Percentiles rank a stretch among this genome's conserved stretches.
phyloP scores from a whole-genome alignment of 441 rosid genomes.

The Rhodomyrtus psidioides region DNA sequence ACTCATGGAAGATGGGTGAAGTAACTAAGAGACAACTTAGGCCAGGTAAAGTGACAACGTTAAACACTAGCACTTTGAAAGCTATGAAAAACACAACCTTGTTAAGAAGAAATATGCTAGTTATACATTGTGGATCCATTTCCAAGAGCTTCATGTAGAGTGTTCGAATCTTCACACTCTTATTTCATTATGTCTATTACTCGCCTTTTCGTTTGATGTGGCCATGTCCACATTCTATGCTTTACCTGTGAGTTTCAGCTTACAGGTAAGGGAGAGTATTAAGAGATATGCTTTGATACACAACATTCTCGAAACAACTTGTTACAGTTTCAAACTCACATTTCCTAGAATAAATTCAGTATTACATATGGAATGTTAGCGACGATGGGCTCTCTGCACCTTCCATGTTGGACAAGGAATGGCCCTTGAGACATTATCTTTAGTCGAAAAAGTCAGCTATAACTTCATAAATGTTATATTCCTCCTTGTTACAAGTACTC shows the following conservation, averaged over 20 bases:
- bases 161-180: not conserved
- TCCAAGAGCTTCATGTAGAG: not conserved
- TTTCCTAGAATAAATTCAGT: not conserved
- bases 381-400: not conserved
- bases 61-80: not conserved
- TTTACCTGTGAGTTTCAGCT: not conserved
- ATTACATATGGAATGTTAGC: not conserved
- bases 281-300: not conserved
- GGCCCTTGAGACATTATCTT: not conserved
- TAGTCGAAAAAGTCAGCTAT: not conserved
- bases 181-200: not conserved
- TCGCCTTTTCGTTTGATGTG: not conserved
- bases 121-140: not conserved
- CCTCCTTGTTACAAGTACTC: not conserved
- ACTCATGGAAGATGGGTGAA: not conserved
- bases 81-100: not conserved
- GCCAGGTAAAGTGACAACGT: not conserved
- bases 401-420: not conserved
- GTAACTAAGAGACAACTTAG: not conserved
- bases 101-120: not conserved
- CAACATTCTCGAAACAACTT: not conserved
- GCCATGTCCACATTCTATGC: not conserved
- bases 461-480: not conserved
- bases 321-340: not conserved
- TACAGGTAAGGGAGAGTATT: not conserved